Evolutionary conservation across 768 basidiomycete species (phyloP), one percentile per base, ranked within the genome.

Genomic region (Russula sp.): DNA sequence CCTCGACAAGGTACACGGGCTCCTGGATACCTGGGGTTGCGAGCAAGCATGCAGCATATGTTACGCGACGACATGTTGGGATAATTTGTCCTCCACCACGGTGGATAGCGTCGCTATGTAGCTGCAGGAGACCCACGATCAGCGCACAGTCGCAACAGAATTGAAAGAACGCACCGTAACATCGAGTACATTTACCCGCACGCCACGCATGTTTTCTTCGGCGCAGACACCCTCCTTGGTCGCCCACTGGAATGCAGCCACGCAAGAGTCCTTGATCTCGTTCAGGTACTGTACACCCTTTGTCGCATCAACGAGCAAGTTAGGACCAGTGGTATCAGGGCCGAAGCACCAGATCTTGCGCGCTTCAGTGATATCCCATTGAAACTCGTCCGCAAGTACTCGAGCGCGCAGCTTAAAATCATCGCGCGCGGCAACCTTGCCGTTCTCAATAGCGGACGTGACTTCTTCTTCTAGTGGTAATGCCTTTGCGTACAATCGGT

Each of bases 331-430:
- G 55, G 93, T 97, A 67, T 99, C 97, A 65, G 97, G 97, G 69
- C 96, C 97, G 82, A 99, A 99, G 77, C 91, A 93, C 97, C 97
- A 99, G 73, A 99, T 98, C 83, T 97, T 98, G 72, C 97, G 83
- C 69, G 97, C 97, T 71, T 99, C 97, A 64, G 97, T 97, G 68
- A 98, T 95, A 74, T 99, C 97, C 97, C 97, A 98, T 58, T 93
- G 93, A 73, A 78, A 88, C 67, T 98, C 94, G 73, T 99, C 97
- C 64, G 97, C 97, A 67, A 99, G 84, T 71, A 91, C 71, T 78
- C 97, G 93, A 55, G 95, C 97, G 67, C 97, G 93, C 69, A 83
- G 75, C 80, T 98, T 98, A 83, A 92, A 94, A 83, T 99, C 97
- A 76, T 99, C 97, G 73, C 97, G 90, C 57, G 97, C 73, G 75